phyloP scores from a whole-genome alignment of 495 filamentous ascomycete species.

The Friedmanniomyces endolithicus region DNA sequence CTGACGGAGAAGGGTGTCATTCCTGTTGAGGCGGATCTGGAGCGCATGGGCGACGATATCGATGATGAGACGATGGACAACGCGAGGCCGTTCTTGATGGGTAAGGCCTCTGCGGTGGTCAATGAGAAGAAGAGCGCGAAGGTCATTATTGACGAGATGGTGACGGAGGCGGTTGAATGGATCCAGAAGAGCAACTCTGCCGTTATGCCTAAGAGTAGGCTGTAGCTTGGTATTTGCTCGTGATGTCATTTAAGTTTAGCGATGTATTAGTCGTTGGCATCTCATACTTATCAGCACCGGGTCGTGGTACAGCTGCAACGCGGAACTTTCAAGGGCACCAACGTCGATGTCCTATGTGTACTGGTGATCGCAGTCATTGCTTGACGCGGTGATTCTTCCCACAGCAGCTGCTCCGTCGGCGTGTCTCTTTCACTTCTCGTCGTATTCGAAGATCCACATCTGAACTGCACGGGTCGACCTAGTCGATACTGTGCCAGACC shows the following conservation, averaged over 20 bases:
- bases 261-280: background rate
- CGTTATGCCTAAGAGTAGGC: constrained; percentile 14
- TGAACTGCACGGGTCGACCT: too few species aligned
- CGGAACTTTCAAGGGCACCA: too few species aligned
- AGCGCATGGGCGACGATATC: constrained; percentile 60
- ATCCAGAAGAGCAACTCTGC: constrained; percentile 5
- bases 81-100: constrained; percentile 88
- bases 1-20: constrained; percentile 79
- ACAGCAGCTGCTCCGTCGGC: too few species aligned
- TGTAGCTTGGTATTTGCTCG: constrained; percentile 1
- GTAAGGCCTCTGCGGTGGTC: constrained; percentile 85
- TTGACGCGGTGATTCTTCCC: too few species aligned
- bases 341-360: too few species aligned
- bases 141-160: constrained; percentile 87
- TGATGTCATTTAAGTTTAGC: background rate
- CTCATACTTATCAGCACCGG: too few species aligned
- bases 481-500: too few species aligned
- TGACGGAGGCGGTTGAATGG: constrained; percentile 27
- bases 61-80: constrained; percentile 79
- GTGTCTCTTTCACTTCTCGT: too few species aligned
- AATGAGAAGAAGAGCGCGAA: constrained; percentile 89
- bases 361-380: too few species aligned
- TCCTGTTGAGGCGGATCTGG: constrained; percentile 87
- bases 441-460: too few species aligned
- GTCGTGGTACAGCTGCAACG: too few species aligned